Conservation (phyloP, 441 rosid species). For the Aleurites moluccanus region DNA sequence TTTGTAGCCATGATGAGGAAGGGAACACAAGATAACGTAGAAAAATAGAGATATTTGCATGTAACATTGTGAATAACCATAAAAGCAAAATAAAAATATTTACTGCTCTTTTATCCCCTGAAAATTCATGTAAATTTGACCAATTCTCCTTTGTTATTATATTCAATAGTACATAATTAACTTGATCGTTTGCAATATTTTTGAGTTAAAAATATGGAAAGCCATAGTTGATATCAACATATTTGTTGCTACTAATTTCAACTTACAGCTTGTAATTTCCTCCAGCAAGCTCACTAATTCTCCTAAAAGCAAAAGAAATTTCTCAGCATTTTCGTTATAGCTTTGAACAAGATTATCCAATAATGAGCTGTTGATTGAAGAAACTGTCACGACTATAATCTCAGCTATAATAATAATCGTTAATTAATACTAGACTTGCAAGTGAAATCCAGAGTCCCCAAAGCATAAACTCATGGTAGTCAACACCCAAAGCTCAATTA, state of each 20-base stretch:
- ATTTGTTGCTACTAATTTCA: neutral
- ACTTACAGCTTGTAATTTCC: neutral
- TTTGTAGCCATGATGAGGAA: constrained; percentile 79
- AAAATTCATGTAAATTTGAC: neutral
- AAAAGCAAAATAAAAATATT: too few relatives aligned
- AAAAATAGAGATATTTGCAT: neutral
- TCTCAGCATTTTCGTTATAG: neutral
- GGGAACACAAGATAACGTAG: constrained; percentile 28
- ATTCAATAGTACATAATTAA: neutral
- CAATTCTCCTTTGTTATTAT: neutral
- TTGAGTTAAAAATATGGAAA: too few relatives aligned
- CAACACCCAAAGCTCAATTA: neutral
- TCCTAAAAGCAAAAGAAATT: neutral
- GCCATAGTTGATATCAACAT: neutral
- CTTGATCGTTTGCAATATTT: too few relatives aligned
- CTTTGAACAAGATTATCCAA: neutral
- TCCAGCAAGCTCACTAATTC: neutral
- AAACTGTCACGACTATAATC: neutral
- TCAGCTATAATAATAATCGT: neutral
- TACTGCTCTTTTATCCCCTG: too few relatives aligned
- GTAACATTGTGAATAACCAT: neutral
- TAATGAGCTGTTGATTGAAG: neutral
- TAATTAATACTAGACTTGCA: neutral
- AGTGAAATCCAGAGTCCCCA: neutral
- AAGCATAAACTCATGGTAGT: neutral